Base-by-base conservation (phyloP, 2,329 filamentous ascomycete genomes). In the Incumbomyces delicatus region DNA sequence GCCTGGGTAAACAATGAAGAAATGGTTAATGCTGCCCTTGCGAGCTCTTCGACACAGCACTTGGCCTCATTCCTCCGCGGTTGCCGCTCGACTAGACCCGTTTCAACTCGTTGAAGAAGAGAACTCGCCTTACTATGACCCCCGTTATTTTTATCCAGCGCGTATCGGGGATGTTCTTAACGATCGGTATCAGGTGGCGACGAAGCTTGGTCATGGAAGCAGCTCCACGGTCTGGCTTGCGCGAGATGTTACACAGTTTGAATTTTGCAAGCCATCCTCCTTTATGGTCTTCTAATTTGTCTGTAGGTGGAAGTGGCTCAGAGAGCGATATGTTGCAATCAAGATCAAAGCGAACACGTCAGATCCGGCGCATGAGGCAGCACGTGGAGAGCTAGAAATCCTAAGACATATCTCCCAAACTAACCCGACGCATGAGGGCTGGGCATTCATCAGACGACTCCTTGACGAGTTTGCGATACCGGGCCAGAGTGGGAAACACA, bases 141-240 rank as follows among this genome's bases (percentile, higher is more conserved):
- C 63, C 0, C 57, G 61, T 2, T 53, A 58, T 2, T 69, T 65
- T 43, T 68, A 69, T 49, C 63, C 66, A 1, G 63, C 62, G n/a
- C 58, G 53, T 1, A 51, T 66, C 0, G 65, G 67, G 2, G 58
- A 71, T 10, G 48, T 66, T 1, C 61, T 69, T 2, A 53, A 58
- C 1, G 46, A 57, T 12, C 50, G 57, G 3, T 72, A 61, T 42
- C 62, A 71, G 53, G 44, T 60, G 0, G 46, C 69, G 0, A 56
- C 61, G 1, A 72, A 72, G 47, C 53, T 71, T 5, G 68, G 68
- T 10, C 71, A 54, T 52, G 67, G 68, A 14, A 53, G 55, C 10
- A 61, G 57, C 5, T 71, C 66, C 6, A 72, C 67, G 0, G 64
- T 69, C n/a, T 71, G 67, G 67, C 59, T 72, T 13, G 66, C 66